Conservation (phyloP, 495 filamentous ascomycete genomes). For the Talaromyces wortmannii region DNA sequence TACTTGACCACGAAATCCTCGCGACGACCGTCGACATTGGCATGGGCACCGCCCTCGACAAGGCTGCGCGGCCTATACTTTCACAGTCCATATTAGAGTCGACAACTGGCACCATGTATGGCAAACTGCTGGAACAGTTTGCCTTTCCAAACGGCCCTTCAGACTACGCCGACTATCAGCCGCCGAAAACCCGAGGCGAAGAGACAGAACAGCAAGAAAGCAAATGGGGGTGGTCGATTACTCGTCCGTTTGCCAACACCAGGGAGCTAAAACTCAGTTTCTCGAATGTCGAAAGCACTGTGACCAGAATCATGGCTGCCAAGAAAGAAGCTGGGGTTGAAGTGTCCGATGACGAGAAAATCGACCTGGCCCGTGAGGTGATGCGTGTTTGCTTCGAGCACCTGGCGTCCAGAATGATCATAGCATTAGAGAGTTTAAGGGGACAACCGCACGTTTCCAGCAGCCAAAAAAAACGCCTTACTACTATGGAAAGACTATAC, state of each 20-base stretch:
- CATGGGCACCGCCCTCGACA: slow-evolving; percentile 81
- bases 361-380: slow-evolving; percentile 55
- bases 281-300: slow-evolving; percentile 50
- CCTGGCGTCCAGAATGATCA: slow-evolving; percentile 61
- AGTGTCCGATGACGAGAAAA: slow-evolving; percentile 41
- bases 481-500: background rate
- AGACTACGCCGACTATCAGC: slow-evolving; percentile 48
- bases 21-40: slow-evolving; percentile 68
- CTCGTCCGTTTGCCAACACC: slow-evolving; percentile 46
- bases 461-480: too few relatives aligned
- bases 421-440: slow-evolving; percentile 48
- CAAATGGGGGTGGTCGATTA: slow-evolving; percentile 51
- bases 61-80: slow-evolving; percentile 67
- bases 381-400: slow-evolving; percentile 90
- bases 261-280: slow-evolving; percentile 55
- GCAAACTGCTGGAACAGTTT: slow-evolving; percentile 59
- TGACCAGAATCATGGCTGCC: slow-evolving; percentile 34
- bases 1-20: slow-evolving; percentile 64
- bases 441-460: slow-evolving; percentile 2
- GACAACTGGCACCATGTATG: slow-evolving; percentile 62
- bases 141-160: slow-evolving; percentile 55
- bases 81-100: slow-evolving; percentile 40
- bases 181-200: slow-evolving; percentile 45
- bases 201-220: slow-evolving; percentile 35
- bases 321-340: slow-evolving; percentile 16